Base-by-base conservation (phyloP, 192 early-diverging fungal species). In the Umbelopsis vinacea region DNA sequence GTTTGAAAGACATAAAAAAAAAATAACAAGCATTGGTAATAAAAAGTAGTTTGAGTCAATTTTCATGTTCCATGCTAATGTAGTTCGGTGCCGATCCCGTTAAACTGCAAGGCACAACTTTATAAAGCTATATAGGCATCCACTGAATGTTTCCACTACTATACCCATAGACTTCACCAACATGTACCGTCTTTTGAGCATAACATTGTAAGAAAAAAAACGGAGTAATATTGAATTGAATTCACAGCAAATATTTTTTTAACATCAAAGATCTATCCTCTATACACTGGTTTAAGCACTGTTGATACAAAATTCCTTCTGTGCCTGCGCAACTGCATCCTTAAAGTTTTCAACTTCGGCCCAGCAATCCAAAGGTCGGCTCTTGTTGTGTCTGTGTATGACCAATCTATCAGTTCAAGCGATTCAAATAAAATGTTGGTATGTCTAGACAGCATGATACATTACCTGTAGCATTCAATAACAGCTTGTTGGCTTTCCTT, bases 301-400 rank as follows among this genome's bases (percentile, higher is more conserved):
- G 57, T 63, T 63, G 33, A 63, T 29, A 37, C 57, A 63, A 43
- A 79, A 79, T 43, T 71, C 46, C 54, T 69, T 74, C 53, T 79
- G 77, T 9, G 73, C 73, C 23, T 74, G 63, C 45, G 67, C 63
- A 48, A 79, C 73, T 22, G 77, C 74, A 48, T 74, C 73, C 70
- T 79, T 79, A 66, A 79, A 79, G 52, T 38, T 24, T 45, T 79
- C 73, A 24, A 79, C 77, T 69, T 79, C 73, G 43, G 74, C 66
- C 77, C 77, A 79, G 74, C 77, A 79, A 50, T 79, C 73, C 29
- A 79, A 52, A 40, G 70, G 66, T 46, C 77, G 73, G 45, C 19
- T 26, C 26, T 74, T 52, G 46, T 79, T 79, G 14, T 72, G 70
- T 60, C 77, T 79, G 68, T 26, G 17, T 43, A 43, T 7, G 11